phyloP scores from a whole-genome alignment of 805 yeast genomes.

The Clavispora carvajalis region DNA sequence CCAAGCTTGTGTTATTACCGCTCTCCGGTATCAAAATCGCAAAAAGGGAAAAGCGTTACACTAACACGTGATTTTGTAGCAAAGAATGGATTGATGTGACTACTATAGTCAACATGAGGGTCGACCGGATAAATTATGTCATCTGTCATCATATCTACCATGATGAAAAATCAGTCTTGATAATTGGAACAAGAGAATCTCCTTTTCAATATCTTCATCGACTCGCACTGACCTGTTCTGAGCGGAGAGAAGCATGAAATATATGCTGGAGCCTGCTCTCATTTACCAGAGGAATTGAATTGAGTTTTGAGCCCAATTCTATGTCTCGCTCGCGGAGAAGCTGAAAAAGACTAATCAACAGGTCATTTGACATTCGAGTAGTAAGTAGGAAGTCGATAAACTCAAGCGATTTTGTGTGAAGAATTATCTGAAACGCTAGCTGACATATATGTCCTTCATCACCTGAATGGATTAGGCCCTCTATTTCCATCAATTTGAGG shows the following conservation, averaged over 20 bases:
- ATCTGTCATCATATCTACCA: too few species aligned
- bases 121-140: too few species aligned
- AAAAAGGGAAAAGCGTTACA: too few species aligned
- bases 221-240: too few species aligned
- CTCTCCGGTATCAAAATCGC: too few species aligned
- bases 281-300: not conserved
- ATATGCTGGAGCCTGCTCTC: not conserved
- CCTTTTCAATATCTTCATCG: too few species aligned
- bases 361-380: slow-evolving; percentile 1
- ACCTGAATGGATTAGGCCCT: slow-evolving; percentile 23
- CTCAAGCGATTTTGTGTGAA: slow-evolving; percentile 16
- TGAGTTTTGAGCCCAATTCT: not conserved
- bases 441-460: slow-evolving; percentile 23
- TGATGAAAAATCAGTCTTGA: too few species aligned
- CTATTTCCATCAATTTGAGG: slow-evolving; percentile 40
- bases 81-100: too few species aligned
- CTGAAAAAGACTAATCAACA: not conserved
- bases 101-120: too few species aligned
- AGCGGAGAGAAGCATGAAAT: not conserved
- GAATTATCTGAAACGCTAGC: slow-evolving; percentile 25
- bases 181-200: too few species aligned
- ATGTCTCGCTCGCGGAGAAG: not conserved
- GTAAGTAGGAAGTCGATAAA: slow-evolving; percentile 1
- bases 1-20: too few species aligned
- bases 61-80: too few species aligned